Base-by-base conservation (phyloP, 163 green algal genomes). In the Scenedesmus sp. region DNA sequence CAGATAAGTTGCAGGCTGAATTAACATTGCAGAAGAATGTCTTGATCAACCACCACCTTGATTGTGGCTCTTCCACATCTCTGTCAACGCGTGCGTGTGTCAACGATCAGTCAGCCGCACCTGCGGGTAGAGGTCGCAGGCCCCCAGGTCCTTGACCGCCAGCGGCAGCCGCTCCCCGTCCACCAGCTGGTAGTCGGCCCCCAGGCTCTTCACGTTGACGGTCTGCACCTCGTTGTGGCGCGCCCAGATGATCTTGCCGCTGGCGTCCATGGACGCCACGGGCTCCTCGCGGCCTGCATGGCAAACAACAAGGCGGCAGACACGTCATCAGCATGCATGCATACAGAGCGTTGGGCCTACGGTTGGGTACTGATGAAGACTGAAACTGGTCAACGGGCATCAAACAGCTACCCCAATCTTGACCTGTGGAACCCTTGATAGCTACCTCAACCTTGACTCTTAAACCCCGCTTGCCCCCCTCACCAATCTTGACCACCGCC, bases 191-290 rank as follows among this genome's bases (percentile, higher is more conserved):
- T 92, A 94, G 55, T 97, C 95, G 0, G 93, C 82, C n/a, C 94
- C 95, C 52, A 97, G 94, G 4, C 82, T 91, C 94, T 97, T 95
- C 18, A 97, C 90, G 91, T 95, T 95, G 73, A 92, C 93, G 4
- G 93, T 95, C 93, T 99, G 97, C 64, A 99, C 95, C 90, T 99
- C 98, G 91, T 99, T 99, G 96, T 99, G 98, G 62, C 97, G 97
- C 9, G 98, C 97, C 97, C 97, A 99, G 88, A 99, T 98, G 93
- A 99, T 98, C 94, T 99, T 99, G 89, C 98, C 98, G 56, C 94
- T 97, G 74, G 64, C 94, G 93, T 99, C 98, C 98, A 99, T 99
- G 92, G 94, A 98, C 2, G 97, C 98, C 20, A 99, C 97, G 0
- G 98, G 98, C 94, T 99, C 98, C 93, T 99, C 98, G 1, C 97